A percentile compares a stretch with the other conserved stretches of the same genome.
These are phyloP conservation scores for Pseudoturritis turrita DNA, from an alignment of 345 rosid genomes.

Conservation along the genomic window DNA sequence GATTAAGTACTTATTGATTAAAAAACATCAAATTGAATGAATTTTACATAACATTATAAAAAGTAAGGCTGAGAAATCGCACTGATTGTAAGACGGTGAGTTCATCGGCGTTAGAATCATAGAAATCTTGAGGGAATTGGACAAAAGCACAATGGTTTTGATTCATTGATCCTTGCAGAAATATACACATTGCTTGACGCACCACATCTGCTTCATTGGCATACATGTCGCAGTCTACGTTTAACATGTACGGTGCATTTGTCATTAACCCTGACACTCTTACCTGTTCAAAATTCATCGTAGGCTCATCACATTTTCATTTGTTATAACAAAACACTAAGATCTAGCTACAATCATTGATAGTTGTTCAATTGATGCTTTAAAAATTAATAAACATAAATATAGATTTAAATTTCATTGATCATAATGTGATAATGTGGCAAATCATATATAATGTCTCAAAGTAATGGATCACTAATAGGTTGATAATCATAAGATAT, in stretches of 20 bases:
- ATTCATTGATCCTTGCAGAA: constrained; percentile 17
- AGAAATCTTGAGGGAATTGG: constrained; percentile 49
- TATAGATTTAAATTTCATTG: too few species aligned
- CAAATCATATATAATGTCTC: neutral
- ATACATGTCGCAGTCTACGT: constrained; percentile 78
- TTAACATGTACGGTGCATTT: constrained; percentile 69
- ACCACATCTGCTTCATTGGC: constrained; percentile 49
- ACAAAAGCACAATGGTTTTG: constrained; percentile 40
- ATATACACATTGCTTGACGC: constrained; percentile 48
- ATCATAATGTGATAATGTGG: too few species aligned
- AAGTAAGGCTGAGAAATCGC: neutral
- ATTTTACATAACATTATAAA: neutral
- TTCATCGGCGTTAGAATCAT: constrained; percentile 39
- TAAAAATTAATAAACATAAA: too few species aligned
- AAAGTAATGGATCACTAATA: neutral
- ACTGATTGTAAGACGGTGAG: constrained; percentile 22
- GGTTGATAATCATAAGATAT: neutral
- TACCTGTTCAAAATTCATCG: constrained; percentile 29
- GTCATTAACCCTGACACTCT: constrained; percentile 71
- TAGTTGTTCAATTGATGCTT: neutral
- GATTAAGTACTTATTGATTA: neutral
- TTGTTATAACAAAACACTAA: neutral
- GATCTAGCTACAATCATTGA: neutral
- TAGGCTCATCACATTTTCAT: neutral
- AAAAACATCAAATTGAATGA: neutral